Evolutionary conservation across 345 rosid species (phyloP).

Genomic region (Euphorbia pulcherrima): DNA sequence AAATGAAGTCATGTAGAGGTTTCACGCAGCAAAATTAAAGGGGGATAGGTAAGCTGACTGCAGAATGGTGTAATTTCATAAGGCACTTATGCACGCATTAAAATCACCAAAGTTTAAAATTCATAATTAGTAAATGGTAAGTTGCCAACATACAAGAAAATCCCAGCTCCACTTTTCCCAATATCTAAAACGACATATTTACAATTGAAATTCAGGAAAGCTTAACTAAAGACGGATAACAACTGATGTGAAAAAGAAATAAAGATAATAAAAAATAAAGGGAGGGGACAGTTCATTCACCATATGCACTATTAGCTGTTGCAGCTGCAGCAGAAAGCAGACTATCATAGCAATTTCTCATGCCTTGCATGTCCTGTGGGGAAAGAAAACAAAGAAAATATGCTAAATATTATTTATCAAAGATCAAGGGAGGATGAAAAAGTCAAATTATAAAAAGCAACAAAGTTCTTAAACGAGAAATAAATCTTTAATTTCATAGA

Average conservation of each 20-base stretch:
- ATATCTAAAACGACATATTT: neutral
- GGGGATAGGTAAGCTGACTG: neutral
- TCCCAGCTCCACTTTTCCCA: neutral
- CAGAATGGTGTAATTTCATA: too few relatives aligned
- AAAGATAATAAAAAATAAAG: slow-evolving; percentile 1
- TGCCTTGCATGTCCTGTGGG: slow-evolving; percentile 76
- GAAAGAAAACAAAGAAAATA: slow-evolving; percentile 4
- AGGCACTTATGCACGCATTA: too few relatives aligned
- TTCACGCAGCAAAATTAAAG: neutral
- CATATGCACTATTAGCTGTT: slow-evolving; percentile 87
- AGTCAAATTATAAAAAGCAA: neutral
- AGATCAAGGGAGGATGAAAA: neutral
- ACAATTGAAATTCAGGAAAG: neutral
- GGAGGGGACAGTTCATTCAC: slow-evolving; percentile 31
- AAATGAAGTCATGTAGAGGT: slow-evolving; percentile 9
- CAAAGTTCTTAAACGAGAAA: neutral
- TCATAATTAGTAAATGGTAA: neutral
- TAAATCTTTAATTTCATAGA: neutral
- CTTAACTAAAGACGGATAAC: neutral
- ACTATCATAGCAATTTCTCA: slow-evolving; percentile 93
- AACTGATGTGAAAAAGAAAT: neutral
- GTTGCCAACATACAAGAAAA: neutral
- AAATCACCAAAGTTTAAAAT: neutral
- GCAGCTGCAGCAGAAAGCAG: slow-evolving; percentile 93
- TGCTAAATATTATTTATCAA: neutral